These are phyloP conservation scores for Silene latifolia DNA, from an alignment of 148 eudicot species.

Conservation along the genomic window DNA sequence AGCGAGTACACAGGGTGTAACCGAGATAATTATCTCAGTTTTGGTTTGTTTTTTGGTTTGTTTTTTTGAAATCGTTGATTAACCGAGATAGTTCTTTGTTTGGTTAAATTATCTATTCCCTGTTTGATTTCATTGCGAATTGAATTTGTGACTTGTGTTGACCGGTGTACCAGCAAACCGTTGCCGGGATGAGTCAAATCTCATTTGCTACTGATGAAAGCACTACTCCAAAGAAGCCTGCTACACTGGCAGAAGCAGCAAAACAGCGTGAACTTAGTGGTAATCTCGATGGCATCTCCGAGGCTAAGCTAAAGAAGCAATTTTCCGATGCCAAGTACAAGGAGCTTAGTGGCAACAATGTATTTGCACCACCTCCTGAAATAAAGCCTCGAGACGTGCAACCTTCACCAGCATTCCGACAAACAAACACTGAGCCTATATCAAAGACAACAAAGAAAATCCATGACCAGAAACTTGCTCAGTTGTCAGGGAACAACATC, in stretches of 20 bases:
- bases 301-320: constrained; percentile 60
- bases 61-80: neutral
- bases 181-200: constrained; percentile 78
- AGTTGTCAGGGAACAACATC: constrained; percentile 81
- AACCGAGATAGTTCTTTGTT: neutral
- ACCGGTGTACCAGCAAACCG: constrained; percentile 57
- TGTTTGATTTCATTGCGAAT: constrained; percentile 6
- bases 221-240: constrained; percentile 70
- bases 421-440: constrained; percentile 47
- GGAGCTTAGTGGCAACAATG: constrained; percentile 80
- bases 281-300: constrained; percentile 48
- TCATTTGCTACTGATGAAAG: constrained; percentile 70
- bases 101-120: neutral
- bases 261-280: constrained; percentile 93
- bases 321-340: constrained; percentile 72
- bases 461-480: constrained; percentile 68
- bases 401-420: constrained; percentile 57
- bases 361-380: constrained; percentile 79
- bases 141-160: constrained; percentile 12
- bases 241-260: constrained; percentile 66
- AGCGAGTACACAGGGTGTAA: no score
- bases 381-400: constrained; percentile 58
- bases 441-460: constrained; percentile 86
- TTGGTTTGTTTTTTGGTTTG: no score
- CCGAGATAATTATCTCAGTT: no score